Base-by-base conservation (phyloP, 108 stramenopile genomes). In the Cyclotella baltica region DNA sequence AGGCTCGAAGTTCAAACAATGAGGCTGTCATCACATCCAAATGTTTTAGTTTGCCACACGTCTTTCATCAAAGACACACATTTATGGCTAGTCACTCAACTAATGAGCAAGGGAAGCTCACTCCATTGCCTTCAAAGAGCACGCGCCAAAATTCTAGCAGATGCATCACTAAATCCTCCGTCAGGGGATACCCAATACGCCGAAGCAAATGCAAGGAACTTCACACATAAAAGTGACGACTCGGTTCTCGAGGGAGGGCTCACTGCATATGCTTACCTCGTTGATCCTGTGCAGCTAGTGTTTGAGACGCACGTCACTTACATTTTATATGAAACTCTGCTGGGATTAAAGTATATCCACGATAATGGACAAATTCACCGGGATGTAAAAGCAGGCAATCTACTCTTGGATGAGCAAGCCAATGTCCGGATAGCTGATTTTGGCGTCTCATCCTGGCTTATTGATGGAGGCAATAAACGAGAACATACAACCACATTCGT, bases 341-440 rank as follows among this genome's bases (percentile, higher is more conserved):
- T 93, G 58, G 98, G 96, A 4, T 78, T 98, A 20, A 88, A 93
- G 68, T 98, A 98, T 83, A 96, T 98, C 63, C 98, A 98, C 62
- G 91, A 93, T 36, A 92, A 98, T 72, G 94, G 96, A 15, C 87
- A 98, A 75, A 98, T 98, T 77, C 98, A 98, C 69, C 81, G 98
- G 36, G 98, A 98, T 83, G 90, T 98, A 68, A 98, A 98, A 82
- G 97, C 96, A 8, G 95, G 97, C 9, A 97, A 97, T 73, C 83
- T 94, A 52, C 68, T 94, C 37, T 67, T 94, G 10, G 91, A 94
- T 72, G 73, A 68, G 28, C 70, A 88, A 73, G 93, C 82, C 23
- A 80, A 88, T 33, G 94, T 98, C 3, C 84, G 96, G 52, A 94
- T 98, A 67, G 98, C 98, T 9, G 98, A 98, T 67, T 98, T 98